Percentiles rank a stretch among this genome's conserved stretches.
Conservation (phyloP, 129 eudicot genomes). For the Silybum marianum region DNA sequence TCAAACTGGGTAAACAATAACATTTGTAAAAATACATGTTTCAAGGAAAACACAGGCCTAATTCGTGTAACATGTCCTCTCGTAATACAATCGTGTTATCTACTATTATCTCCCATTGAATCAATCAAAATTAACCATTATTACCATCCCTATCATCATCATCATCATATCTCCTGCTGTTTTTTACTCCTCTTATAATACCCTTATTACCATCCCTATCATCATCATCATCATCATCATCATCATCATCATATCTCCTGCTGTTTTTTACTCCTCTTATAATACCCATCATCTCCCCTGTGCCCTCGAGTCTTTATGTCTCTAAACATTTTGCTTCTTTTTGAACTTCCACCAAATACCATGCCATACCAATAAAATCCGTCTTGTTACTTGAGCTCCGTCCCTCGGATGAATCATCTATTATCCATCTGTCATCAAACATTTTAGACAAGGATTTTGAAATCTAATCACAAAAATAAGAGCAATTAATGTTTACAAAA, state of each 20-base stretch:
- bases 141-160: not conserved
- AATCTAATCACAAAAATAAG: not conserved
- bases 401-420: conserved; percentile 51
- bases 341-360: not conserved
- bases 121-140: not conserved
- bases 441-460: conserved; percentile 4
- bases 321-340: not conserved
- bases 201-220: not conserved
- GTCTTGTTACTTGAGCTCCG: not conserved
- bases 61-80: no score
- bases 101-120: not conserved
- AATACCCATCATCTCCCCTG: not conserved
- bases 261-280: no score
- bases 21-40: not conserved
- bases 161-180: no score
- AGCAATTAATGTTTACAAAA: no score
- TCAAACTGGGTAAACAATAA: not conserved
- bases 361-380: conserved; percentile 65
- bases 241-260: no score
- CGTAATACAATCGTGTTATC: no score
- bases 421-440: conserved; percentile 75
- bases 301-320: no score
- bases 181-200: not conserved
- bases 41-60: not conserved
- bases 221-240: no score